phyloP scores from a whole-genome alignment of 140 eudicot species.

The Cichorium intybus region DNA sequence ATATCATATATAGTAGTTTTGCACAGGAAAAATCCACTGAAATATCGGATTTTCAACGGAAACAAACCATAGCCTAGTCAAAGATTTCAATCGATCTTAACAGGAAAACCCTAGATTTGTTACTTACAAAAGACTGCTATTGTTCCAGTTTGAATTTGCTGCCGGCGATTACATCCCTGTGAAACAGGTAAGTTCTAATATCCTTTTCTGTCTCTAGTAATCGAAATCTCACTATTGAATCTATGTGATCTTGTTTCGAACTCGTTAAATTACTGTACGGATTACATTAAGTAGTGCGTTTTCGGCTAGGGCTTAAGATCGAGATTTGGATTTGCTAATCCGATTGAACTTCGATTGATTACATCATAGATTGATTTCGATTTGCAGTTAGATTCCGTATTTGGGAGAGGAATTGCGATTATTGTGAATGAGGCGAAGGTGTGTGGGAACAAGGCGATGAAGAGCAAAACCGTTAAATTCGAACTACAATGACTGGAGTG shows the following conservation, averaged over 20 bases:
- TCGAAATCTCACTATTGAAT: constrained; percentile 18
- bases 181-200: constrained; percentile 13
- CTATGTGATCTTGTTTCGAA: constrained; percentile 18
- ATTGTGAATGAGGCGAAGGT: constrained; percentile 50
- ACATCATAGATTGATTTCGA: constrained; percentile 11
- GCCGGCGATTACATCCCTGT: constrained; percentile 2
- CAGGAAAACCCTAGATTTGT: constrained; percentile 30
- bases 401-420: background rate
- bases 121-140: constrained; percentile 9
- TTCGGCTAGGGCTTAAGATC: constrained; percentile 21
- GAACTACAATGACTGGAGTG: constrained; percentile 82
- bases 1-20: background rate
- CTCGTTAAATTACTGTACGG: constrained; percentile 11
- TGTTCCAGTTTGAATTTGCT: constrained; percentile 16
- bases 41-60: constrained; percentile 16
- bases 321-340: constrained; percentile 16
- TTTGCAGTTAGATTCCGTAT: constrained; percentile 8
- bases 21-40: constrained; percentile 15
- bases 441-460: constrained; percentile 52
- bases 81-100: constrained; percentile 18
- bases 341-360: background rate
- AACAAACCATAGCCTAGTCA: constrained; percentile 9
- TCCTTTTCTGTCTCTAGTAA: background rate
- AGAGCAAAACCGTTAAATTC: constrained; percentile 40
- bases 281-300: constrained; percentile 2